A percentile compares a stretch with the other conserved stretches of the same genome.
Evolutionary conservation across 495 filamentous ascomycete genomes (phyloP).

Genomic region (Podospora bellae-mahoneyi): DNA sequence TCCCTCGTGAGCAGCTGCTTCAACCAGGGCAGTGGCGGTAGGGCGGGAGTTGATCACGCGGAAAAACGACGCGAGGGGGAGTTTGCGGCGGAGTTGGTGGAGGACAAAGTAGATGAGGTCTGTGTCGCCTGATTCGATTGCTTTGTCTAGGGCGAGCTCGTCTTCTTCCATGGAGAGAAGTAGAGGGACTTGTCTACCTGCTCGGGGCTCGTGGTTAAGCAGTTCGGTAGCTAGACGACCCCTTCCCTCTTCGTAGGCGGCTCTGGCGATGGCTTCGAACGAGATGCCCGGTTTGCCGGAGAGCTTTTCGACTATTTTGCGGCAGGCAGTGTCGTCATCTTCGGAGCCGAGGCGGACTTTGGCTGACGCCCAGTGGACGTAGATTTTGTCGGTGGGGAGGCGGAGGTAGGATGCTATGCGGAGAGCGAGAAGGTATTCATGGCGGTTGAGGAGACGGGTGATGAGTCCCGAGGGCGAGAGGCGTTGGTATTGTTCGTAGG

Average conservation of each 20-base stretch:
- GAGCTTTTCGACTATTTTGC: constrained; percentile 80
- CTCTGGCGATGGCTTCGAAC: constrained; percentile 87
- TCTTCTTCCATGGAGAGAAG: constrained; percentile 94
- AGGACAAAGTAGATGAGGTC: constrained; percentile 90
- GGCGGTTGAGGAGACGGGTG: constrained; percentile 76
- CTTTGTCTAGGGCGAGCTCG: constrained; percentile 92
- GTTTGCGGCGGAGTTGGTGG: constrained; percentile 82
- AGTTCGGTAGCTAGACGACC: constrained; percentile 81
- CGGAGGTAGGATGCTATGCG: constrained; percentile 84
- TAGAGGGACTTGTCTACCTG: constrained; percentile 92
- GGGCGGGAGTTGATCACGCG: constrained; percentile 84
- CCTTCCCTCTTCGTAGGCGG: constrained; percentile 94
- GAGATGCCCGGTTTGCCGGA: constrained; percentile 86
- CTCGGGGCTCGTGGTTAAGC: constrained; percentile 88
- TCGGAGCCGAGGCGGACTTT: constrained; percentile 84
- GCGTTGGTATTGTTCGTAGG: constrained; percentile 83
- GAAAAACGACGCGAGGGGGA: constrained; percentile 89
- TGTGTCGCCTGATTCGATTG: constrained; percentile 91
- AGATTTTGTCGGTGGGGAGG: constrained; percentile 83
- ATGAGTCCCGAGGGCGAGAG: constrained; percentile 85
- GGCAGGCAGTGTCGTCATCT: constrained; percentile 84
- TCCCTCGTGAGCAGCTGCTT: constrained; percentile 61
- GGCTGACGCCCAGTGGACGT: constrained; percentile 93
- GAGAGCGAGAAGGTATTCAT: constrained; percentile 88
- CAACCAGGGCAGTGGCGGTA: constrained; percentile 82